phyloP scores from a whole-genome alignment of 1,284 basidiomycete genomes.

The Xerocomus minutiporus region DNA sequence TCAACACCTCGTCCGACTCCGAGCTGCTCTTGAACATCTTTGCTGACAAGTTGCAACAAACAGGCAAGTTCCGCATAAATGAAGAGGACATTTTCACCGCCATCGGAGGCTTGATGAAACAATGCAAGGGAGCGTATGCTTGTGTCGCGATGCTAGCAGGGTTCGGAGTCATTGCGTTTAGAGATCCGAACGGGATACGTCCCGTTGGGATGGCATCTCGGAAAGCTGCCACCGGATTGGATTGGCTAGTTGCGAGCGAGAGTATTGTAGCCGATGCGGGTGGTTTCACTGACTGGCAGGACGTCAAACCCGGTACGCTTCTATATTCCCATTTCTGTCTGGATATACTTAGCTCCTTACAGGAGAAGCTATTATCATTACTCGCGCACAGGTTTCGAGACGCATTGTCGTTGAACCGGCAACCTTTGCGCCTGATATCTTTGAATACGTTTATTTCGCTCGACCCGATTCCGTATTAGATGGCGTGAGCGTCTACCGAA shows the following conservation, averaged over 20 bases:
- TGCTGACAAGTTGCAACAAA: constrained; percentile 96
- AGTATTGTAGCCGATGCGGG: constrained; percentile 94
- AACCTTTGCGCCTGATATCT: constrained; percentile 95
- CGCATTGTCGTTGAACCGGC: constrained; percentile 68
- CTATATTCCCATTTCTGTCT: background rate
- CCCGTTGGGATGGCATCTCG: constrained; percentile 83
- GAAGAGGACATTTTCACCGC: constrained; percentile 99
- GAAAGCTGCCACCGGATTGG: constrained; percentile 52
- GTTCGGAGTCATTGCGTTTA: constrained; percentile 97
- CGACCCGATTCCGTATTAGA: constrained; percentile 97
- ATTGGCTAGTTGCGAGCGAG: constrained; percentile 93
- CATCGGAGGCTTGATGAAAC: constrained; percentile 83
- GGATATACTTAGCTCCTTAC: constrained; percentile 4
- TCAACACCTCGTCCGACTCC: constrained; percentile 98
- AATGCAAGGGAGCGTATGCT: constrained; percentile 91
- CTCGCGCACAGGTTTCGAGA: constrained; percentile 68
- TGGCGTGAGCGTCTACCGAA: constrained; percentile 95
- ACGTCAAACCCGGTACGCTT: constrained; percentile 79
- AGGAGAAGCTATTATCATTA: constrained; percentile 97
- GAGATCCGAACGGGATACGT: constrained; percentile 98
- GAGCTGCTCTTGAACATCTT: constrained; percentile 97
- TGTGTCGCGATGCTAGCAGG: constrained; percentile 98
- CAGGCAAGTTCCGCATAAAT: constrained; percentile 99
- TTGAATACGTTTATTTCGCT: constrained; percentile 99
- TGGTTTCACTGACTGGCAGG: constrained; percentile 89